Evolutionary conservation across 2,329 filamentous ascomycete genomes (phyloP), one percentile per base, ranked within the genome.

Genomic region (Periconia sp.): DNA sequence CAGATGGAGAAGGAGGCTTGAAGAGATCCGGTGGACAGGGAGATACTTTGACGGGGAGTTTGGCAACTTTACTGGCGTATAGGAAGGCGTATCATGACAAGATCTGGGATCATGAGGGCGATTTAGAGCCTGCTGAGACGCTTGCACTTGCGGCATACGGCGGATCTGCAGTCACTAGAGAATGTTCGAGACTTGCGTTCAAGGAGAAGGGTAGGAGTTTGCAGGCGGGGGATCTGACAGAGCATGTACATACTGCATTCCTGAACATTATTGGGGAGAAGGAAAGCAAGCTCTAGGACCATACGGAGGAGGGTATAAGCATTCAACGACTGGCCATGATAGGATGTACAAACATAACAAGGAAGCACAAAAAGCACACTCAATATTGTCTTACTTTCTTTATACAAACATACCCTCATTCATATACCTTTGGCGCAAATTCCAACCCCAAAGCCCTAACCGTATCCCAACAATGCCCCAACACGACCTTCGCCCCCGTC

Each of bases 1-100:
- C 86, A 18, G 91, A 96, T 56, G 73, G 92, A 3, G 73, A 83
- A 61, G 94, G 94, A 7, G 92, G 92, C 1, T 72, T 84, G 68
- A 99, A 99, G 81, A 80, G 94, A 53, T 92, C 89, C 44, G 94
- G 92, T 34, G 94, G 94, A 0, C 94, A 99, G 73, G 94, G 94
- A 2, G 94, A 99, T 72, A 97, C 94, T 4, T 75, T 99, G 54
- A 97, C 94, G 0, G 94, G 94, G 1, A 85, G 85, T 23, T 75
- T 99, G 53, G 94, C 88, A 1, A 97, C 94, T 3, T 84, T 99
- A 55, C 72, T 97, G 52, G 92, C 84, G 1, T 99, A 92, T 85
- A 80, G 92, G 48, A 86, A 85, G 66, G 90, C 90, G 16, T 99
- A 99, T 69, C 77, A 90, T 40, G 88, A 96, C 44, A 78, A 79